phyloP scores from a whole-genome alignment of 164 flowering plant genomes.

The Nymphaea colorata region DNA sequence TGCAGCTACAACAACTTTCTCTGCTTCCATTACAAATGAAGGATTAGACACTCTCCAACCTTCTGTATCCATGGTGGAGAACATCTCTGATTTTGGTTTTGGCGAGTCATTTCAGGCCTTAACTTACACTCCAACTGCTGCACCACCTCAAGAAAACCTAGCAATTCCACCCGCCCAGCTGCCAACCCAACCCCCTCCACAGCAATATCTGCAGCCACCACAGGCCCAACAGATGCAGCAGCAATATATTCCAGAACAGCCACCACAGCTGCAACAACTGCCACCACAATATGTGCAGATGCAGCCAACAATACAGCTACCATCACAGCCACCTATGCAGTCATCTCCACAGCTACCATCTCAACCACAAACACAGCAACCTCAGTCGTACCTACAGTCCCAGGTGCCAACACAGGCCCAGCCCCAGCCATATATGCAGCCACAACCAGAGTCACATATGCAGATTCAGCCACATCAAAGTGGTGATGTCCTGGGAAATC shows the following conservation, averaged over 20 bases:
- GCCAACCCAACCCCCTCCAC: not conserved
- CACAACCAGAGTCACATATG: conserved; percentile 9
- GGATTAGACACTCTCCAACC: not conserved
- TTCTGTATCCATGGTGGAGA: conserved; percentile 5
- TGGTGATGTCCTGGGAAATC: conserved; percentile 19
- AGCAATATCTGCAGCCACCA: not conserved
- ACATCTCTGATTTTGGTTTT: conserved; percentile 22
- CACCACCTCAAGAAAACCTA: not conserved
- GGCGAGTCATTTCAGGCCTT: conserved; percentile 38
- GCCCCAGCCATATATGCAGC: conserved; percentile 21
- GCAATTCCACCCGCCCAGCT: not conserved
- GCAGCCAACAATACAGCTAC: not conserved
- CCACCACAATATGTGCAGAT: conserved; percentile 2
- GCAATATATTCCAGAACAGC: not conserved
- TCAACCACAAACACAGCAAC: not conserved
- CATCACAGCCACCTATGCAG: not conserved
- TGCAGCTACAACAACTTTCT: conserved; percentile 18
- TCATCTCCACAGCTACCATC: not conserved
- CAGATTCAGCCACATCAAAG: conserved; percentile 8
- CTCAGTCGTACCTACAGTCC: not conserved
- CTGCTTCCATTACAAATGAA: not conserved
- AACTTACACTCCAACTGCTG: conserved; percentile 19
- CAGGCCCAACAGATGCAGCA: conserved; percentile 22
- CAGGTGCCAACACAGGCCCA: conserved; percentile 1
- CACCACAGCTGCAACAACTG: conserved; percentile 7